Base-by-base conservation (phyloP, 805 yeast species). In the Wickerhamomyces bisporus region DNA sequence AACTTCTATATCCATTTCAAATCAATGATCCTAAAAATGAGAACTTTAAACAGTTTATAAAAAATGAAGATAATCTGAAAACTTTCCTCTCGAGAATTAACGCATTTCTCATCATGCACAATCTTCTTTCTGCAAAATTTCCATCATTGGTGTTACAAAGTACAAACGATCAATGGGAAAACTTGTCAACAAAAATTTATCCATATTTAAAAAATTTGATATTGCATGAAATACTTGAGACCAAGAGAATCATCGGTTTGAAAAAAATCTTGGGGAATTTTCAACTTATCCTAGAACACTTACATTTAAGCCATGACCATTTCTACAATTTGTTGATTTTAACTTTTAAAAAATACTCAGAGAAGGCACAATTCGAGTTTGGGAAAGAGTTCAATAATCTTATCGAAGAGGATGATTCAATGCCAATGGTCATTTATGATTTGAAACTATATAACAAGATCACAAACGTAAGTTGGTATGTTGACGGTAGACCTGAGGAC, bases 21-120 rank as follows among this genome's bases (percentile, higher is more conserved):
- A 65, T 71, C 42, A 71, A 75, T 29, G 68, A 65, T 14, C 38
- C 56, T 9, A 58, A 61, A 13, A 60, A 57, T 21, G 52, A 54
- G n/a, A 32, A 49, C 11, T 51, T 57, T 20, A 49, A 52, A 13
- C 49, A 52, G 36, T 47, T 38, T 49, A 42, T 60, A 48, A 49
- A 62, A 35, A 53, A 66, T 53, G 57, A 61, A 23, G 70, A 69
- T 26, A 64, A 72, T 14, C 59, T 85, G 17, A 75, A 71, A 35
- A 71, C 70, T 5, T 79, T 81, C 50, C 60, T 86, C 31, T 65
- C 71, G 38, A 78, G 75, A 41, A 65, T 88, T 11, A 67, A 80
- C 3, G 96, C 95, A 0, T 86, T 87, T 47, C 77, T 88, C 47
- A 68, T 86, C 1, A 69, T 81, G 49, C 96, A 93, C 60, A 76